Evolutionary conservation across 306 rosid genomes (phyloP).

Genomic region (Dryas alaskensis): DNA sequence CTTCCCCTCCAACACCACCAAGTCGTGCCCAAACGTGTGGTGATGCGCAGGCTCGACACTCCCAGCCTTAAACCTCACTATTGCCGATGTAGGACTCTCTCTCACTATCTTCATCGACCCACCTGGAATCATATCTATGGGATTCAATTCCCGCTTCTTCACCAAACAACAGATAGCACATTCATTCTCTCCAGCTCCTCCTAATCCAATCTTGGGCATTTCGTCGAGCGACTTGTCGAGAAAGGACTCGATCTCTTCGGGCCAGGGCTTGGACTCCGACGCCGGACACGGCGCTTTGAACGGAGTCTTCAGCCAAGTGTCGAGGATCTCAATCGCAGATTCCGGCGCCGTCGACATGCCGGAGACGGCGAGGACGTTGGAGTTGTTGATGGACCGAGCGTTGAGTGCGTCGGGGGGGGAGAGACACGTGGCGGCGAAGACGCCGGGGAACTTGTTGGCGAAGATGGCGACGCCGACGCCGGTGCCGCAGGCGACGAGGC

Average conservation of each 20-base stretch:
- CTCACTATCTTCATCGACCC: conserved; percentile 83
- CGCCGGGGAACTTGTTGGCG: conserved; percentile 87
- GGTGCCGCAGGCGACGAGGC: conserved; percentile 85
- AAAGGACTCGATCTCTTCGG: conserved; percentile 49
- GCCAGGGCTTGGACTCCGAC: conserved; percentile 65
- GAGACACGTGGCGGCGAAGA: conserved; percentile 68
- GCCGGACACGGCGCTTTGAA: conserved; percentile 75
- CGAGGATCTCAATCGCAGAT: conserved; percentile 52
- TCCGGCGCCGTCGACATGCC: conserved; percentile 60
- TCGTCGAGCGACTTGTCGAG: conserved; percentile 57
- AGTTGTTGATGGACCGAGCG: conserved; percentile 80
- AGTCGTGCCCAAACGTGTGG: conserved; percentile 84
- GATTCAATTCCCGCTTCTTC: conserved; percentile 56
- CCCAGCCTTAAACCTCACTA: conserved; percentile 74
- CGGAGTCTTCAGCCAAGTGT: conserved; percentile 74
- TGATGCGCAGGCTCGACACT: conserved; percentile 92
- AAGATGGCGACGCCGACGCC: conserved; percentile 85
- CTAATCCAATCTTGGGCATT: conserved; percentile 59
- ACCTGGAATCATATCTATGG: conserved; percentile 73
- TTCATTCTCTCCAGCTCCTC: not conserved
- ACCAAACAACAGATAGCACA: conserved; percentile 64
- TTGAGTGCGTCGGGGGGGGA: conserved; percentile 59
- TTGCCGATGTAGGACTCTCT: conserved; percentile 78
- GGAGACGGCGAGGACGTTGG: conserved; percentile 86
- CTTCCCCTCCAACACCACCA: conserved; percentile 72